These are phyloP conservation scores for Macrophomina tecta DNA, from an alignment of 2,329 filamentous ascomycete genomes.

Conservation along the genomic window DNA sequence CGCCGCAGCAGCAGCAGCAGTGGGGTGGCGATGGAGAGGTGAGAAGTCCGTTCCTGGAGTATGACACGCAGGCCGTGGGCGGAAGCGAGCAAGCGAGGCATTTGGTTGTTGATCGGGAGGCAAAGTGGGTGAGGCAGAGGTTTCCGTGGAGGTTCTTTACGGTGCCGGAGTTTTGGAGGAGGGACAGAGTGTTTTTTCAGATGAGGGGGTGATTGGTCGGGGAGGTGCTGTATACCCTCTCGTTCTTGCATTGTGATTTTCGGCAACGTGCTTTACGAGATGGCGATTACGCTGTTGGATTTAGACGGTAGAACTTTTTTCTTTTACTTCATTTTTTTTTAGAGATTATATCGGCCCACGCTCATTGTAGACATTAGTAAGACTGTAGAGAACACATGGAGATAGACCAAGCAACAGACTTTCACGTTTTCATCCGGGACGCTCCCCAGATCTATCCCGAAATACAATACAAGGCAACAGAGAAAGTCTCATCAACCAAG, in stretches of 20 bases:
- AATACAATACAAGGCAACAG: neutral
- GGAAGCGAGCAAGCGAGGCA: neutral
- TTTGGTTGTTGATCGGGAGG: neutral
- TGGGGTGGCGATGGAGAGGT: neutral
- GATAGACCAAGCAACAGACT: too few species aligned
- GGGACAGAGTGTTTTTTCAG: slow-evolving; percentile 8
- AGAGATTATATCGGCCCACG: neutral
- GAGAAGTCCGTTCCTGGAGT: slow-evolving; percentile 6
- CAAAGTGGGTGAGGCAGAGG: neutral
- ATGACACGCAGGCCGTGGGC: neutral
- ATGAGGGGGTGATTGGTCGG: neutral
- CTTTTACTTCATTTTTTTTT: neutral
- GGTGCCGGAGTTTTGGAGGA: neutral
- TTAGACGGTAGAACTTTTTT: too few species aligned
- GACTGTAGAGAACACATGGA: too few species aligned
- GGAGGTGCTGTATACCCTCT: neutral
- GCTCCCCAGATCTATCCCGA: too few species aligned
- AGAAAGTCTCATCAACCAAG: neutral
- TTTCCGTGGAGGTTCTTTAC: neutral
- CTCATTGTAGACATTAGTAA: too few species aligned
- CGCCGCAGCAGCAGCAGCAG: too few species aligned
- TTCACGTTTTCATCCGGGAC: too few species aligned
- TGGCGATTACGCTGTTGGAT: too few species aligned
- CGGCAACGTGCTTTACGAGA: too few species aligned
- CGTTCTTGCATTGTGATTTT: too few species aligned